Evolutionary conservation across 495 filamentous ascomycete genomes (phyloP), one percentile per base, ranked within the genome.

Genomic region (Podospora anserina): DNA sequence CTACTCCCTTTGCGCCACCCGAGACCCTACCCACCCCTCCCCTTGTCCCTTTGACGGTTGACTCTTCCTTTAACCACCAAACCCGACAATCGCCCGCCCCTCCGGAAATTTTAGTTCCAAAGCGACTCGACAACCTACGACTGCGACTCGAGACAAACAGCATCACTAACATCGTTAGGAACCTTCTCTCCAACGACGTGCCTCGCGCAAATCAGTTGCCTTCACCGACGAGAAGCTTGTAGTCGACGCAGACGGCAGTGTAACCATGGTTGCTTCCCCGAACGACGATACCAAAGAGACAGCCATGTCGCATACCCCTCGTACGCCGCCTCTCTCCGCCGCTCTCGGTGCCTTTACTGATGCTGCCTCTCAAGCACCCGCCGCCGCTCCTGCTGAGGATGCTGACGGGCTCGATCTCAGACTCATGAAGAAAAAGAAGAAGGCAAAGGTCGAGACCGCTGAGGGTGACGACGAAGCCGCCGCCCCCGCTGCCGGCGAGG

Each of bases 151-250:
- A 58, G 19, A 4, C 54, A 56, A 56, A 59, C 27, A 20, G 49
- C 7, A 58, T 65, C 69, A 71, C 72, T 81, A 81, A 82, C 73
- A 18, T 59, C 61, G 62, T 68, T 56, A 78, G 76, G 71, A 77
- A 75, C 66, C 78, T 76, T 63, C 85, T 83, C 67, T 81, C 81
- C 67, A 89, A 85, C 78, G 87, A 88, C 76, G 77, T 54, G 44
- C 73, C 34, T 78, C 77, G 68, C 91, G 93, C 80, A 97, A 97
- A 77, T 94, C 91, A 44, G 93, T 97, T 72, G 90, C 92, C 34
- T 97, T 97, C 79, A 92, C 88, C 74, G 91, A 94, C 79, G 91
- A 90, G 69, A 83, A 90, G 63, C 87, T 90, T 68, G 89, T 96
- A 73, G 92, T 96, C 72, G 90, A 94, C 81, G 86, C 87, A 75